Conservation (phyloP, 2,329 filamentous ascomycete genomes). For the Fusarium sp. region DNA sequence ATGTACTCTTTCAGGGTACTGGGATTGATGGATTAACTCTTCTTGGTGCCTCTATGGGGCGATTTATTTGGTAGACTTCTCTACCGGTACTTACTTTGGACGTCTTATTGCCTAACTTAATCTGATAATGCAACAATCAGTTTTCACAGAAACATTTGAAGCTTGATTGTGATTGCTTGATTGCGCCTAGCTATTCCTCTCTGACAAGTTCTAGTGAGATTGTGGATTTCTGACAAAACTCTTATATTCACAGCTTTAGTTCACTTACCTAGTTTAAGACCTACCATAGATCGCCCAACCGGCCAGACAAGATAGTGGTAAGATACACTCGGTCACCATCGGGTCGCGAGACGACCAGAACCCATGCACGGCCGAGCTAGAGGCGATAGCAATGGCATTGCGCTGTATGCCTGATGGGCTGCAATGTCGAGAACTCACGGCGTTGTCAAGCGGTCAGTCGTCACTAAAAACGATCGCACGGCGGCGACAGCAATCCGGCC, state of each 20-base stretch:
- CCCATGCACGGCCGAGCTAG: conserved; percentile 25
- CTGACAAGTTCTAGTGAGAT: not conserved
- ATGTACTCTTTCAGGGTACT: not conserved
- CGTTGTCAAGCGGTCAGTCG: no score
- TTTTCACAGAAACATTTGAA: not conserved
- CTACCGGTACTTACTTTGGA: not conserved
- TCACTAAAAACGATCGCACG: no score
- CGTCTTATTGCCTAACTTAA: not conserved
- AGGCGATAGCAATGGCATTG: conserved; percentile 7
- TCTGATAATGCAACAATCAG: not conserved
- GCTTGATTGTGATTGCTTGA: not conserved
- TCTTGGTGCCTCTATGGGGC: conserved; percentile 6
- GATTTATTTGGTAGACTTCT: not conserved
- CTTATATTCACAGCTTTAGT: not conserved
- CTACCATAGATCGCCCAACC: no score
- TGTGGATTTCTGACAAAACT: not conserved
- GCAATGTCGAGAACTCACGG: no score
- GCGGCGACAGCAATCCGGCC: no score
- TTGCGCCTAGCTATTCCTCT: not conserved
- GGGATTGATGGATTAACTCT: not conserved
- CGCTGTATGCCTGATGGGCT: no score
- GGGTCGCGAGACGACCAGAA: conserved; percentile 23
- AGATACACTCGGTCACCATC: no score
- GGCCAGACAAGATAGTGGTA: no score
- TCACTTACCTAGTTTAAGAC: no score